Evolutionary conservation across 2,329 filamentous ascomycete genomes (phyloP).

Genomic region (Beauveria bassiana): DNA sequence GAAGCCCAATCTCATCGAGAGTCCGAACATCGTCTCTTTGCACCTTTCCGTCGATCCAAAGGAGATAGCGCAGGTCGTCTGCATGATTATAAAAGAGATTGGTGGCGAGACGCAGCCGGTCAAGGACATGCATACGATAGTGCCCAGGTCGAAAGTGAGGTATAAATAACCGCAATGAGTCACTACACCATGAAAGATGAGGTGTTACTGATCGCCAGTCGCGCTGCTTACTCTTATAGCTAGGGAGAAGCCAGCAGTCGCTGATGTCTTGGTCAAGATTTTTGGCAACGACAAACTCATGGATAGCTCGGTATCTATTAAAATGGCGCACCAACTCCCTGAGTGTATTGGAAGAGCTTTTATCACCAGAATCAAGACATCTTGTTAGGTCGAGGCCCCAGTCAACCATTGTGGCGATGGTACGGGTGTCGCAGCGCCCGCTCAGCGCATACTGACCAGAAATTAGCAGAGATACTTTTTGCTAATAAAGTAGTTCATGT

Average conservation of each 20-base stretch:
- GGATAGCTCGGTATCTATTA: neutral
- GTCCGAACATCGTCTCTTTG: neutral
- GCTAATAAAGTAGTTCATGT: neutral
- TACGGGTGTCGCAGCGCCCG: too few species aligned
- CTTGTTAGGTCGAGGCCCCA: neutral
- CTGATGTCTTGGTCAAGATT: neutral
- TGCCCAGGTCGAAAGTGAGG: neutral
- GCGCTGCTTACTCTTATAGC: too few species aligned
- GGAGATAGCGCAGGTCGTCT: neutral
- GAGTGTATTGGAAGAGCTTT: too few species aligned
- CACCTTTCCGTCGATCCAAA: neutral
- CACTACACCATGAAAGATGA: neutral
- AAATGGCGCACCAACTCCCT: too few species aligned
- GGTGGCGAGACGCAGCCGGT: neutral
- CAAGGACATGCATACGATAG: neutral
- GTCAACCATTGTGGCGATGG: neutral
- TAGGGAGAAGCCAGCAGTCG: neutral
- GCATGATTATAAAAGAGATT: accelerated
- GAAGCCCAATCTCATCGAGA: neutral
- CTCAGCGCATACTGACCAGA: neutral
- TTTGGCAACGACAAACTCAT: neutral
- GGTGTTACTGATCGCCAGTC: too few species aligned
- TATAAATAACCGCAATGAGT: neutral
- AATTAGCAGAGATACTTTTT: neutral
- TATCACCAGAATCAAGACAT: neutral